These are phyloP conservation scores for Alternaria dauci DNA, from an alignment of 2,329 filamentous ascomycete species.

Conservation along the genomic window DNA sequence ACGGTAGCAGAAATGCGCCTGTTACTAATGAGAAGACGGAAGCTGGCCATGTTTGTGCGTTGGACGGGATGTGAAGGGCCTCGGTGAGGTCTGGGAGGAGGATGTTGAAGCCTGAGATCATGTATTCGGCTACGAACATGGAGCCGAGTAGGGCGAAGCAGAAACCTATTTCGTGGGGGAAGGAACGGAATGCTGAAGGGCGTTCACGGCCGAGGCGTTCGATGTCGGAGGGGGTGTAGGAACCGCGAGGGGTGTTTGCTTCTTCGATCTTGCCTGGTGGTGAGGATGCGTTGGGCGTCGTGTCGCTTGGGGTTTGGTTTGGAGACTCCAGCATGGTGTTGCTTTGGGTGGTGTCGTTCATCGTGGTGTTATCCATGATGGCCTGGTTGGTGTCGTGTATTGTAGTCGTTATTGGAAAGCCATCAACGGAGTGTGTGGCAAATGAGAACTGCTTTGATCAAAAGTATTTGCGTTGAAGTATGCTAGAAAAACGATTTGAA, in stretches of 20 bases:
- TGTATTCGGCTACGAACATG: slow-evolving; percentile 75
- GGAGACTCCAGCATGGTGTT: neutral
- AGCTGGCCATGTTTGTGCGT: slow-evolving; percentile 61
- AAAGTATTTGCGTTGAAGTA: neutral
- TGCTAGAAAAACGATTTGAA: neutral
- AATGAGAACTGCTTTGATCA: neutral
- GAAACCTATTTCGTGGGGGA: slow-evolving; percentile 68
- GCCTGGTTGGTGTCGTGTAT: neutral
- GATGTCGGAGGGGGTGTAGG: slow-evolving; percentile 51
- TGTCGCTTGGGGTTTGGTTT: neutral
- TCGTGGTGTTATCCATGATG: neutral
- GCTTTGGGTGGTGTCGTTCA: neutral
- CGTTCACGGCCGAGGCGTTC: slow-evolving; percentile 70
- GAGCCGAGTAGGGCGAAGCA: slow-evolving; percentile 69
- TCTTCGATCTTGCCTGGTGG: slow-evolving; percentile 22
- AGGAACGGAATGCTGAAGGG: slow-evolving; percentile 63
- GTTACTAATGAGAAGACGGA: slow-evolving; percentile 51
- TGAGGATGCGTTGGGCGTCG: neutral
- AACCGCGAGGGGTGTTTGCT: slow-evolving; percentile 17
- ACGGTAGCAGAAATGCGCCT: slow-evolving; percentile 53
- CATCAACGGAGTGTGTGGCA: neutral
- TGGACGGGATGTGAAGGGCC: slow-evolving; percentile 71
- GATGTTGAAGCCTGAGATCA: slow-evolving; percentile 76
- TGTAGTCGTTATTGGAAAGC: neutral
- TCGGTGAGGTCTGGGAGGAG: slow-evolving; percentile 71